Conservation (phyloP, 176 grass and related monocot genomes). For the Phoenix dactylifera region DNA sequence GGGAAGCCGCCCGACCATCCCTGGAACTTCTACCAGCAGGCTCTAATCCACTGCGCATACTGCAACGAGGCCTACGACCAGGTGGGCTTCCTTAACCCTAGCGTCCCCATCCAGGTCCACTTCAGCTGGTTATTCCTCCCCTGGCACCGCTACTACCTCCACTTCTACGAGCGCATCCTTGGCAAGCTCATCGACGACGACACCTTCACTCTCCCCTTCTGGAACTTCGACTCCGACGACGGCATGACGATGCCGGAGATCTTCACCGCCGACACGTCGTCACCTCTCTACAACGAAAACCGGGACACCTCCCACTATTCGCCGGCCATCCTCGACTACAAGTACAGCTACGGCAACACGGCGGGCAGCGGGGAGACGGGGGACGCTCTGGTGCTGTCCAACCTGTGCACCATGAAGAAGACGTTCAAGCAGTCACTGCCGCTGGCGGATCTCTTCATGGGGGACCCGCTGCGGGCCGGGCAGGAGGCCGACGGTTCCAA, state of each 20-base stretch:
- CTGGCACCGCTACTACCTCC: constrained; percentile 16
- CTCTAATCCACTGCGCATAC: constrained; percentile 5
- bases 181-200: constrained; percentile 14
- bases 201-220: constrained; percentile 9
- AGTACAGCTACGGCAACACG: neutral
- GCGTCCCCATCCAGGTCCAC: constrained; percentile 3
- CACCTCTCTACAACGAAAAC: neutral
- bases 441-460: constrained; percentile 16
- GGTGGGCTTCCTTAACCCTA: neutral
- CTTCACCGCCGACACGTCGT: no score
- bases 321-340: constrained; percentile 15
- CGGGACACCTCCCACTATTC: constrained; percentile 8
- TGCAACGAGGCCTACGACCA: constrained; percentile 7
- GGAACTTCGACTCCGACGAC: no score
- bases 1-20: neutral
- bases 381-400: constrained; percentile 1
- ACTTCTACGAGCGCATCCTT: constrained; percentile 16
- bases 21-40: constrained; percentile 10
- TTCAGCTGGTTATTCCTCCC: constrained; percentile 7
- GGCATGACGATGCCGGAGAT: no score
- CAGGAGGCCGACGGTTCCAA: neutral
- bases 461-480: neutral
- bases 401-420: neutral
- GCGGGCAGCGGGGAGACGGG: neutral
- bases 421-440: constrained; percentile 8